phyloP scores from a whole-genome alignment of 2,329 filamentous ascomycete species.

The Ambrosiella cleistominuta region DNA sequence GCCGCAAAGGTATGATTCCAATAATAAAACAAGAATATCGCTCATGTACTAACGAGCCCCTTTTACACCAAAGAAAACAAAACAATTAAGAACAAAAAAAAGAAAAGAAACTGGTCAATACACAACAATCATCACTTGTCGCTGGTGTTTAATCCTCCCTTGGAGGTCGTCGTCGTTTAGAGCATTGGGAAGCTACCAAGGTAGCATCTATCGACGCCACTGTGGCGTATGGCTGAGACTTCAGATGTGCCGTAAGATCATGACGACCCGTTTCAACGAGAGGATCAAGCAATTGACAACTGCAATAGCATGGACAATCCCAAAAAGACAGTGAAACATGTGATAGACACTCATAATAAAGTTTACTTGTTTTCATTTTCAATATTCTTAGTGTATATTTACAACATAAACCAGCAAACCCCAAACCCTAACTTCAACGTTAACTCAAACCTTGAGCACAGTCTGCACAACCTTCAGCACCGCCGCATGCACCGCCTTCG shows the following conservation, averaged over 20 bases:
- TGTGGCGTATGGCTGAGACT: not conserved
- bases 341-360: too few relatives aligned
- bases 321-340: too few relatives aligned
- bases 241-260: not conserved
- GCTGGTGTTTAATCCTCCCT: too few relatives aligned
- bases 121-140: too few relatives aligned
- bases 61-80: too few relatives aligned
- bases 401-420: not conserved
- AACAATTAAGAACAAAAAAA: too few relatives aligned
- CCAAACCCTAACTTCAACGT: not conserved
- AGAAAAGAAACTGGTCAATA: too few relatives aligned
- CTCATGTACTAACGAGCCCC: too few relatives aligned
- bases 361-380: not conserved
- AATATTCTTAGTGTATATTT: not conserved
- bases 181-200: not conserved
- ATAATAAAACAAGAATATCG: too few relatives aligned
- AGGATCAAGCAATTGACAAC: not conserved
- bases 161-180: too few relatives aligned
- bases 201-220: not conserved
- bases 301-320: not conserved
- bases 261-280: not conserved
- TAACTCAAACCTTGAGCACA: slow-evolving; percentile 37
- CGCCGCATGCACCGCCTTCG: slow-evolving; percentile 52
- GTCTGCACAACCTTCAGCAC: slow-evolving; percentile 71
- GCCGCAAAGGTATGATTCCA: too few relatives aligned